These are phyloP conservation scores for Strobilomyces dryophilus DNA, from an alignment of 768 basidiomycete species.

Conservation along the genomic window DNA sequence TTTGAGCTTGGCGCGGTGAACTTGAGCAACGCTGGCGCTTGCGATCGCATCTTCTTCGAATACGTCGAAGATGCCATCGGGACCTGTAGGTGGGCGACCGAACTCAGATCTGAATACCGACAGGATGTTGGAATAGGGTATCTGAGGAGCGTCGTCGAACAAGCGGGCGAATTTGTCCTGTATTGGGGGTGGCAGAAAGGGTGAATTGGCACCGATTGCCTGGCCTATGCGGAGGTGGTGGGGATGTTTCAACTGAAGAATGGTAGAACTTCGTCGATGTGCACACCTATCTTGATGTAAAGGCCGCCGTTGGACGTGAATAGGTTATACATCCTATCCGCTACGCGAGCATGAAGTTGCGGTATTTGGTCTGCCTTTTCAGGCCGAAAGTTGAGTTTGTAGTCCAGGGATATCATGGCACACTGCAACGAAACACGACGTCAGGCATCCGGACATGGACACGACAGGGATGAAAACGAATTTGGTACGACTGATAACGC, in stretches of 20 bases:
- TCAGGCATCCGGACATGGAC: neutral
- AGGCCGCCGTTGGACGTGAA: conserved; percentile 80
- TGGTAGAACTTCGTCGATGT: neutral
- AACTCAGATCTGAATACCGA: conserved; percentile 69
- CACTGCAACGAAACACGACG: conserved; percentile 41
- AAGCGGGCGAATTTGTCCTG: conserved; percentile 77
- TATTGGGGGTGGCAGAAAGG: conserved; percentile 78
- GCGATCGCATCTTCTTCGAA: conserved; percentile 79
- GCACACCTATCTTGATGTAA: conserved; percentile 76
- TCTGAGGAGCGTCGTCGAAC: conserved; percentile 86
- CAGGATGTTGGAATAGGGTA: conserved; percentile 66
- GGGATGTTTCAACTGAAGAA: neutral
- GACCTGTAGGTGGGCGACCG: conserved; percentile 58
- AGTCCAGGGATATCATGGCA: conserved; percentile 67
- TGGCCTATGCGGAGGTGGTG: conserved; percentile 44
- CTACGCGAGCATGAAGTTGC: conserved; percentile 80
- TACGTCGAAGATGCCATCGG: conserved; percentile 69
- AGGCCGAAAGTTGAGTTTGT: conserved; percentile 84
- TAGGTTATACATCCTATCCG: conserved; percentile 68
- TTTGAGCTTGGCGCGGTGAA: conserved; percentile 70
- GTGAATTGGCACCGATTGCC: conserved; percentile 81
- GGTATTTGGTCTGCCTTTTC: conserved; percentile 71
- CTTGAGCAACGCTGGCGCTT: conserved; percentile 90
- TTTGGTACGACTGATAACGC: too few species aligned
- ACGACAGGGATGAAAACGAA: neutral